Conservation (phyloP, 805 yeast species). For the Ogataea neopini region DNA sequence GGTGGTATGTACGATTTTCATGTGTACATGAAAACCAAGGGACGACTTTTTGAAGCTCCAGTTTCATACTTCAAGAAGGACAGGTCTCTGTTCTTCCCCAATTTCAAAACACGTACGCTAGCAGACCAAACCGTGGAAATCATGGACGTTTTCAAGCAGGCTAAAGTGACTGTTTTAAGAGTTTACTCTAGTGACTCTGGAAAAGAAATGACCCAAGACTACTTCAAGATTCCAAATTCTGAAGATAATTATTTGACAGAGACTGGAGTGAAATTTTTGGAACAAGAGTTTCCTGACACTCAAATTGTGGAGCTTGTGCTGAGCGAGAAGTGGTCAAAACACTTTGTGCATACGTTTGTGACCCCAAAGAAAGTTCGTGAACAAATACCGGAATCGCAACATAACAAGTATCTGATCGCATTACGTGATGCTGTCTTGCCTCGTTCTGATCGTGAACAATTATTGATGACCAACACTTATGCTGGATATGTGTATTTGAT, state of each 20-base stretch:
- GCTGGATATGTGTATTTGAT: constrained; percentile 83
- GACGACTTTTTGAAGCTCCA: constrained; percentile 84
- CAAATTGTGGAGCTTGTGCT: constrained; percentile 78
- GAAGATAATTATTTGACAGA: constrained; percentile 42
- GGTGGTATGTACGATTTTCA: constrained; percentile 69
- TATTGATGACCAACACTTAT: constrained; percentile 70
- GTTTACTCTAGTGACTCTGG: constrained; percentile 71
- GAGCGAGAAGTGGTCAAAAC: constrained; percentile 73
- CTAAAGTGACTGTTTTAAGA: constrained; percentile 62
- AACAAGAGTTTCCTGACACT: constrained; percentile 46
- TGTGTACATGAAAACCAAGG: constrained; percentile 69
- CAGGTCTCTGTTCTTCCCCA: constrained; percentile 80
- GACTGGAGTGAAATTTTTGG: constrained; percentile 43
- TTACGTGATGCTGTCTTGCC: constrained; percentile 57
- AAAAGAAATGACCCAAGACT: constrained; percentile 61
- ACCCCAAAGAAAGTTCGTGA: constrained; percentile 39
- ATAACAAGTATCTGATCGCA: constrained; percentile 60
- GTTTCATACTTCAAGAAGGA: constrained; percentile 72
- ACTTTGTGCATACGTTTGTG: constrained; percentile 58
- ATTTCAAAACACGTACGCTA: constrained; percentile 60
- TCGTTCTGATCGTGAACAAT: constrained; percentile 53
- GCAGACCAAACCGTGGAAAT: constrained; percentile 35
- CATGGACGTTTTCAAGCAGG: constrained; percentile 42
- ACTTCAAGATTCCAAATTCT: constrained; percentile 48
- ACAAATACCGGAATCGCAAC: constrained; percentile 33